Conservation (phyloP, 1,284 basidiomycete species). For the Wallemia ichthyophaga region DNA sequence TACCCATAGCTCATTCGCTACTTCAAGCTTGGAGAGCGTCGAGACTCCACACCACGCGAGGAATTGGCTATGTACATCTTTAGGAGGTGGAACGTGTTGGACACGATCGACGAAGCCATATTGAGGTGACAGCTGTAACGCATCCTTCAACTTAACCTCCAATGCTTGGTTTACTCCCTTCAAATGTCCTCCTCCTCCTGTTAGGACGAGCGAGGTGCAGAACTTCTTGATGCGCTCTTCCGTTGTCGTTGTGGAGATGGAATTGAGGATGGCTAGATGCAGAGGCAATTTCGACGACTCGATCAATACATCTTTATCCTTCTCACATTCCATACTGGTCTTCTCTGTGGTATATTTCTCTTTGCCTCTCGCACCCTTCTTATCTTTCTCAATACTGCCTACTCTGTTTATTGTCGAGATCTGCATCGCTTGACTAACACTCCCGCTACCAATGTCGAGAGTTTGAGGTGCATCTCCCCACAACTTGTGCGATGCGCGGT, state of each 20-base stretch:
- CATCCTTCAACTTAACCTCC: neutral
- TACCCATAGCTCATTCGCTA: neutral
- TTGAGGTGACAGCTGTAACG: neutral
- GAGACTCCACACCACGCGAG: neutral
- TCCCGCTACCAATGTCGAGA: neutral
- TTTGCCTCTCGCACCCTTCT: too few relatives aligned
- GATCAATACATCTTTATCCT: neutral
- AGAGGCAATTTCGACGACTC: neutral
- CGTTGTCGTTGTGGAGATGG: neutral
- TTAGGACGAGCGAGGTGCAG: neutral
- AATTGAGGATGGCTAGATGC: neutral
- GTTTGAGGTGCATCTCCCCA: neutral
- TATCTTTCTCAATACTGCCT: neutral
- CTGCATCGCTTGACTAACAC: neutral
- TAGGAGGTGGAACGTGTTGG: neutral
- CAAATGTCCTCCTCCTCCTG: neutral
- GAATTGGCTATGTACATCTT: neutral
- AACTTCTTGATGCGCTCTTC: slow-evolving; percentile 1
- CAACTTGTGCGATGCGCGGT: neutral
- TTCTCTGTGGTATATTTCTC: neutral
- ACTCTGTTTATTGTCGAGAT: neutral
- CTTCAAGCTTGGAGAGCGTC: neutral
- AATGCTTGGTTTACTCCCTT: neutral
- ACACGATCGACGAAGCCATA: neutral
- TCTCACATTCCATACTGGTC: too few relatives aligned